phyloP scores from a whole-genome alignment of 768 basidiomycete species.

The Paxillus ammoniavirescens region DNA sequence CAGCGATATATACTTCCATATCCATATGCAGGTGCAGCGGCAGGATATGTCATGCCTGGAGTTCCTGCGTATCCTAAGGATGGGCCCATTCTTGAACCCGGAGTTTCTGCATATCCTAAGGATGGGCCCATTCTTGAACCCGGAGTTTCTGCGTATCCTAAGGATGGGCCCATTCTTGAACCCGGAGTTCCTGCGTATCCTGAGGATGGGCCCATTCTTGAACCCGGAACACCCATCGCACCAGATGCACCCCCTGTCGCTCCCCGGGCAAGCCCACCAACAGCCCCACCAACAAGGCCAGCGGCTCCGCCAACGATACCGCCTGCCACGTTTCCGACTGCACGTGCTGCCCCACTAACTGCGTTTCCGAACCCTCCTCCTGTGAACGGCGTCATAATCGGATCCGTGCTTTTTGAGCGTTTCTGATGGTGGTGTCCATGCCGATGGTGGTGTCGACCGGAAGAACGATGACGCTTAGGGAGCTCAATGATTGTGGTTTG shows the following conservation, averaged over 20 bases:
- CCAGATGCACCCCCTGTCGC: neutral
- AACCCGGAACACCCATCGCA: neutral
- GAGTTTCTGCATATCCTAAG: no score
- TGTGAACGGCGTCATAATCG: neutral
- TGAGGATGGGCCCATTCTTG: neutral
- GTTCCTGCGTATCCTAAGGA: neutral
- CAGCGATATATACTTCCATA: slow-evolving; percentile 4
- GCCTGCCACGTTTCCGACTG: neutral
- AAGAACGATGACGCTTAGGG: slow-evolving; percentile 1
- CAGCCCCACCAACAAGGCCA: slow-evolving; percentile 1
- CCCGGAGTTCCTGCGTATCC: neutral
- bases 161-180: neutral
- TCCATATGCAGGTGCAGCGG: neutral
- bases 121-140: no score
- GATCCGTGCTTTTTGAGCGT: slow-evolving; percentile 6
- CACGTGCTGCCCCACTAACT: neutral
- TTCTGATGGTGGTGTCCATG: neutral
- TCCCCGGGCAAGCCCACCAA: slow-evolving; percentile 2
- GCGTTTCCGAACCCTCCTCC: neutral
- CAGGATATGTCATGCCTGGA: neutral
- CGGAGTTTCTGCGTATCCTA: neutral
- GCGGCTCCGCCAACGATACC: neutral
- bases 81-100: neutral
- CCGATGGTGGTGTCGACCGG: neutral
- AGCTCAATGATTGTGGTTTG: slow-evolving; percentile 6